Evolutionary conservation across 2,329 filamentous ascomycete genomes (phyloP).

Genomic region (Oidium heveae): DNA sequence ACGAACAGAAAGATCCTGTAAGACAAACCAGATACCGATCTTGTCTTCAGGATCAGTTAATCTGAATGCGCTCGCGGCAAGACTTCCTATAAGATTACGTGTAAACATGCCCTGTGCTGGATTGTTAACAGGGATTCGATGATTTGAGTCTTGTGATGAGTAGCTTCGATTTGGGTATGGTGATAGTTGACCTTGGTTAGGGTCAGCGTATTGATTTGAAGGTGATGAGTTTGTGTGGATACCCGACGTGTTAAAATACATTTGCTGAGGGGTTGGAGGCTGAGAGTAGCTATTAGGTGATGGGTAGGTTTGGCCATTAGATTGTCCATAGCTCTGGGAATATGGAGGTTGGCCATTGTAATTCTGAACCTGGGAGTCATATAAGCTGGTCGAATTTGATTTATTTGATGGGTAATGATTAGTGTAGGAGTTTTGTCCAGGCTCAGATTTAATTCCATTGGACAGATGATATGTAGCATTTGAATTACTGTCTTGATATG

Average conservation of each 20-base stretch:
- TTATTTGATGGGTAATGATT: background rate
- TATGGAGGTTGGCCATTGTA: slow-evolving; percentile 6
- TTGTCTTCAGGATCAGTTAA: slow-evolving; percentile 57
- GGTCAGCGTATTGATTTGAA: slow-evolving; percentile 2
- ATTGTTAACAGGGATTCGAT: slow-evolving; percentile 6
- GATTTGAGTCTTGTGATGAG: slow-evolving; percentile 5
- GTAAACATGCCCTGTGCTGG: slow-evolving; percentile 69
- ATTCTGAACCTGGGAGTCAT: background rate
- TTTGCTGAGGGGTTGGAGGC: slow-evolving; percentile 10
- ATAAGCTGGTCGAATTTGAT: background rate
- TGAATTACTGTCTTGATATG: slow-evolving; percentile 30
- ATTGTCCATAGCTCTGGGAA: slow-evolving; percentile 7
- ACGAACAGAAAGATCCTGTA: slow-evolving; percentile 83
- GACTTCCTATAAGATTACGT: slow-evolving; percentile 75
- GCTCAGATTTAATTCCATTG: background rate
- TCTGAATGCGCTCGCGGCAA: slow-evolving; percentile 69
- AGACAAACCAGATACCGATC: slow-evolving; percentile 84
- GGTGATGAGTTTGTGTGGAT: slow-evolving; percentile 2
- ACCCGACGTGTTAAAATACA: slow-evolving; percentile 4
- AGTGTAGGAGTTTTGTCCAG: background rate
- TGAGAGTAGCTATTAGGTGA: slow-evolving; percentile 17
- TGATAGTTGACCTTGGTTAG: slow-evolving; percentile 2
- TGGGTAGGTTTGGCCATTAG: slow-evolving; percentile 7
- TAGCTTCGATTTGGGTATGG: slow-evolving; percentile 3
- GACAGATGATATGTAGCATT: background rate